Base-by-base conservation (phyloP, 2,329 filamentous ascomycete genomes). In the Malbranchea cinnamomea region DNA sequence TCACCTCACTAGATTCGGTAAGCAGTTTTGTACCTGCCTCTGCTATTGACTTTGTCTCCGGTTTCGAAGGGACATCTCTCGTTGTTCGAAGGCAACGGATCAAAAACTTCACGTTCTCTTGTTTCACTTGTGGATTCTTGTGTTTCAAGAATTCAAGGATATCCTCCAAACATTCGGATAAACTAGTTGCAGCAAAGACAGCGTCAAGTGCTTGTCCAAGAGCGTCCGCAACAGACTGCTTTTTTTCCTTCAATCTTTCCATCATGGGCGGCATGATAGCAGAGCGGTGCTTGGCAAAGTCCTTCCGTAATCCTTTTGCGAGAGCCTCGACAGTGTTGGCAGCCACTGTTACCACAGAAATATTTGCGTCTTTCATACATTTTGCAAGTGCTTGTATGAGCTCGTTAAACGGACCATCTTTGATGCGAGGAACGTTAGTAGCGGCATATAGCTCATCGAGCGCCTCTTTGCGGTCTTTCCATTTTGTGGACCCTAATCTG, bases 351-450 rank as follows among this genome's bases (percentile, higher is more conserved):
- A 94, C 89, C 28, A 95, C 89, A 4, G 82, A 78, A 42, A 98
- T 78, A 49, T 98, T 98, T 44, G 91, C 89, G 44, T 98, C 91
- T 56, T 98, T 98, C 89, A 98, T 98, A 44, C 74, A 83, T 56
- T 95, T 98, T 25, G 89, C 87, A 32, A 95, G 66, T 3, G 73
- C 77, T 37, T 81, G 71, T 33, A 81, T 73, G 41, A 95, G 68
- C 45, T 95, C 87, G 50, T 77, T 72, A 48, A 84, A 95, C 32
- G 82, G 78, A 5, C 74, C 81, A 43, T 95, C 87, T 53, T 93
- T 91, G 53, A 98, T 93, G 37, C 78, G 71, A 9, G 87, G 84
- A 23, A 91, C 77, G 44, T 92, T 91, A 32, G 92, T 56, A 3
- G 73, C 67, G 9, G 70, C 69, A 43, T 76, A 78, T 0, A 94